Base-by-base conservation (phyloP, 73 alveolate species). In the Paramecium bursaria region DNA sequence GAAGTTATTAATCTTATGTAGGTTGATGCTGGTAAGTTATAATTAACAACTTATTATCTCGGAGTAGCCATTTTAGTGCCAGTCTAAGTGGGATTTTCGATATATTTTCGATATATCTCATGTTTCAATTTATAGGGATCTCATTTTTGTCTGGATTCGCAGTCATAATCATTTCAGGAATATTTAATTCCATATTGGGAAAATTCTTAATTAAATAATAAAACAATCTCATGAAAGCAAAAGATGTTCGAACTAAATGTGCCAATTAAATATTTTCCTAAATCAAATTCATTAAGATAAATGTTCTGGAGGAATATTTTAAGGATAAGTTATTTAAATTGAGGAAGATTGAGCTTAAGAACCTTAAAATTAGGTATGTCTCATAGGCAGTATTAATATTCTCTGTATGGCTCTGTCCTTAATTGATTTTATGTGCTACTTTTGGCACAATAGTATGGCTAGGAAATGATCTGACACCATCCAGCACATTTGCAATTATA, bases 351-450 rank as follows among this genome's bases (percentile, higher is more conserved):
- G 89, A 79, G 33, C 7, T 46, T 2, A 23, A 31, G 5, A 4
- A 14, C 21, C 15, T 57, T 26, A 48, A 57, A 31, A 52, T 4
- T 15, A 60, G 89, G 3, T 79, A 39, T 42, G 30, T 79, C 15
- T 54, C 67, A 27, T 50, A 60, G 3, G 85, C 57, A 5, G 42
- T 79, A 22, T 53, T 46, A 0, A 54, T 79, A 2, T 79, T 61
- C 23, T 39, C 85, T 25, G 82, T 79, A 3, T 79, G 88, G 88
- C 26, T 79, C 50, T 53, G 74, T 39, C 88, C 88, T 1, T 53
- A 53, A 51, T 50, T 79, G 21, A 79, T 79, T 9, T 53, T 54
- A 19, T 22, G 74, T 39, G 88, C 77, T 13, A 79, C 88, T 31
- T 79, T 79, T 57, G 22, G 44, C 0, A 73, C 74, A 44, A 31